Conservation (phyloP, 345 rosid species). For the Pistacia integerrima region DNA sequence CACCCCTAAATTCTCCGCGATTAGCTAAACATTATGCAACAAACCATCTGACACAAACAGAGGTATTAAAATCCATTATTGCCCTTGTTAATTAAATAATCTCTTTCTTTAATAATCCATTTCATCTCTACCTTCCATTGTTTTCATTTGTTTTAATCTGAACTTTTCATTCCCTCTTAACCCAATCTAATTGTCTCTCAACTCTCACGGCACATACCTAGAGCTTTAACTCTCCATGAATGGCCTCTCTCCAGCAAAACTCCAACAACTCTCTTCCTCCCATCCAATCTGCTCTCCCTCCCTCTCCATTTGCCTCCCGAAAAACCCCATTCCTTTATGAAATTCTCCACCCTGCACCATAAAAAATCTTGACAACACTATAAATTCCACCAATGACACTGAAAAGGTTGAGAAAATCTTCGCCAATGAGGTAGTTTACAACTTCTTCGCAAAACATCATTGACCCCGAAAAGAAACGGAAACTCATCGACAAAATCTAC, state of each 20-base stretch:
- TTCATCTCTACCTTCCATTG: conserved; percentile 9
- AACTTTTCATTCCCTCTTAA: conserved; percentile 13
- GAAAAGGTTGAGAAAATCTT: conserved; percentile 75
- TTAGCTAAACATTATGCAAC: too few relatives aligned
- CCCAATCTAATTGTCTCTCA: not conserved
- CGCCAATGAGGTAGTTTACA: conserved; percentile 43
- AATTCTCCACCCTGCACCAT: conserved; percentile 33
- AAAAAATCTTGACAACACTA: conserved; percentile 46
- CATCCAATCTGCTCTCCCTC: conserved; percentile 47
- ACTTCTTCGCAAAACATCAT: conserved; percentile 65
- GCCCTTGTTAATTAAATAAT: conserved; percentile 15
- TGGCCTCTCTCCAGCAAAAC: conserved; percentile 70
- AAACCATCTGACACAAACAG: too few relatives aligned
- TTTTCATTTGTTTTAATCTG: not conserved
- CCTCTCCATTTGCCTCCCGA: conserved; percentile 24
- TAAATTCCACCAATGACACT: conserved; percentile 62
- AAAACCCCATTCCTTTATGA: conserved; percentile 17
- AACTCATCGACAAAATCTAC: conserved; percentile 59
- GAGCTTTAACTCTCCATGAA: conserved; percentile 18
- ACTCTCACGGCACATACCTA: not conserved
- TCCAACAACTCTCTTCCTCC: conserved; percentile 43
- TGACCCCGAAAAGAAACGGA: conserved; percentile 46
- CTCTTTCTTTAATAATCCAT: not conserved
- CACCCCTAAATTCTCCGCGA: too few relatives aligned
- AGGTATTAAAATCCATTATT: too few relatives aligned